phyloP scores from a whole-genome alignment of 139 green algal genomes.

The Microglena sp. region DNA sequence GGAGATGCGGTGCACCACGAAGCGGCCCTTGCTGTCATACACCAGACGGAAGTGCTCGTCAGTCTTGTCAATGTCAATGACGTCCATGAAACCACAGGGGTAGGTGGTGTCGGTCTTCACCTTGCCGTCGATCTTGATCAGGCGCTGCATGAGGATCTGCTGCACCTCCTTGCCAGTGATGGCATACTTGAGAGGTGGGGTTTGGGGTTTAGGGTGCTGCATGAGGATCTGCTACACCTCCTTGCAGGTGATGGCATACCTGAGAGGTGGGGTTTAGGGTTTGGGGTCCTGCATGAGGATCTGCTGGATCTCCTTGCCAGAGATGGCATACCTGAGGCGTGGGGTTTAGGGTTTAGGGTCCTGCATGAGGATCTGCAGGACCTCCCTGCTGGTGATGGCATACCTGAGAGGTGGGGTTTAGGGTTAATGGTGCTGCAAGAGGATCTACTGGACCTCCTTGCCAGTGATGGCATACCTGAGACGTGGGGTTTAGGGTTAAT shows the following conservation, averaged over 20 bases:
- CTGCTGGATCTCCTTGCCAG: conserved; percentile 84
- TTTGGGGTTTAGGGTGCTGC: conserved; percentile 50
- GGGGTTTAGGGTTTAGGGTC: conserved; percentile 17
- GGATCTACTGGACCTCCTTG: no score
- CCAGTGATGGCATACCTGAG: no score
- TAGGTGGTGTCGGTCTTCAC: conserved; percentile 91
- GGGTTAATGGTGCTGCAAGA: no score
- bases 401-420: no score
- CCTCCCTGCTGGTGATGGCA: no score
- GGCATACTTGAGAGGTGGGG: conserved; percentile 72
- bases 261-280: conserved; percentile 17
- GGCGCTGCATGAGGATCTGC: conserved; percentile 94
- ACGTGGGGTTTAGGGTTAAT: no score
- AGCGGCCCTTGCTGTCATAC: conserved; percentile 97
- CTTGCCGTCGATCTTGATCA: conserved; percentile 96
- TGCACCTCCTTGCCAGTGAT: conserved; percentile 93
- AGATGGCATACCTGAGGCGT: conserved; percentile 87
- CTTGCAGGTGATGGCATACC: conserved; percentile 92
- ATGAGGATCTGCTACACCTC: conserved; percentile 96
- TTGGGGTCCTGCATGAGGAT: conserved; percentile 92
- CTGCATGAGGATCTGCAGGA: no score
- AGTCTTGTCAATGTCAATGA: conserved; percentile 95
- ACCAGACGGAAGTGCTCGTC: conserved; percentile 85
- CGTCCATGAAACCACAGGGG: conserved; percentile 97
- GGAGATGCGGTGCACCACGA: conserved; percentile 94